These are phyloP conservation scores for Candida endomychidarum DNA, from an alignment of 805 yeast species.

Conservation along the genomic window DNA sequence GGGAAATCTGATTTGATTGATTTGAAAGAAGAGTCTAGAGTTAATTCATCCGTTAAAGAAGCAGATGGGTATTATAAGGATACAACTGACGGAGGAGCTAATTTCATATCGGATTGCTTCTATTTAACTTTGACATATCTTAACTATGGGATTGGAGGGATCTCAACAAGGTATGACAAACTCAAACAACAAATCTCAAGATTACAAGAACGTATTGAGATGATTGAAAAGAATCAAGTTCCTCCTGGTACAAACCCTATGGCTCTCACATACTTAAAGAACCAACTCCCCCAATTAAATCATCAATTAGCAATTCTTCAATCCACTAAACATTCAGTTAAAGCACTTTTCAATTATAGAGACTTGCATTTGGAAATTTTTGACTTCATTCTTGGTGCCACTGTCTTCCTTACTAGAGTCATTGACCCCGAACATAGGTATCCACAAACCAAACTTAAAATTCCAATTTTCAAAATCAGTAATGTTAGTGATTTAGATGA, in stretches of 20 bases:
- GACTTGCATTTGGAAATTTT: slow-evolving; percentile 63
- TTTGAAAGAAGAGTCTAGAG: slow-evolving; percentile 76
- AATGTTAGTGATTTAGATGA: slow-evolving; percentile 71
- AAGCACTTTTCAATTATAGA: slow-evolving; percentile 59
- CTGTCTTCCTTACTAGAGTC: slow-evolving; percentile 66
- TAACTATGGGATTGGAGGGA: slow-evolving; percentile 89
- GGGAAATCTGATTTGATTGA: slow-evolving; percentile 55
- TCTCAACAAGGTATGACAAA: slow-evolving; percentile 54
- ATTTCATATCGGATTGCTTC: slow-evolving; percentile 91
- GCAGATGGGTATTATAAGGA: slow-evolving; percentile 56
- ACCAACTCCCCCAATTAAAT: slow-evolving; percentile 51
- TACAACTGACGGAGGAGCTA: slow-evolving; percentile 40
- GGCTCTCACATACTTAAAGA: slow-evolving; percentile 22
- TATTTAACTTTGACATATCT: slow-evolving; percentile 74
- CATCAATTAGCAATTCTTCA: slow-evolving; percentile 33
- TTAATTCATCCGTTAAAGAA: slow-evolving; percentile 72
- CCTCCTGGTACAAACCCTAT: slow-evolving; percentile 30
- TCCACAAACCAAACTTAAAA: slow-evolving; percentile 50
- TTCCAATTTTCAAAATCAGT: slow-evolving; percentile 57
- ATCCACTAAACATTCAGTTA: slow-evolving; percentile 56
- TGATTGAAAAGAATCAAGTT: slow-evolving; percentile 34
- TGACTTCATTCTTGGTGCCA: slow-evolving; percentile 75
- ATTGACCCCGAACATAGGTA: slow-evolving; percentile 70
- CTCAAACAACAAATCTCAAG: slow-evolving; percentile 50
- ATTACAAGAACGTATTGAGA: slow-evolving; percentile 48